Evolutionary conservation across 805 yeast genomes (phyloP).

Genomic region (Yarrowia alimentaria): DNA sequence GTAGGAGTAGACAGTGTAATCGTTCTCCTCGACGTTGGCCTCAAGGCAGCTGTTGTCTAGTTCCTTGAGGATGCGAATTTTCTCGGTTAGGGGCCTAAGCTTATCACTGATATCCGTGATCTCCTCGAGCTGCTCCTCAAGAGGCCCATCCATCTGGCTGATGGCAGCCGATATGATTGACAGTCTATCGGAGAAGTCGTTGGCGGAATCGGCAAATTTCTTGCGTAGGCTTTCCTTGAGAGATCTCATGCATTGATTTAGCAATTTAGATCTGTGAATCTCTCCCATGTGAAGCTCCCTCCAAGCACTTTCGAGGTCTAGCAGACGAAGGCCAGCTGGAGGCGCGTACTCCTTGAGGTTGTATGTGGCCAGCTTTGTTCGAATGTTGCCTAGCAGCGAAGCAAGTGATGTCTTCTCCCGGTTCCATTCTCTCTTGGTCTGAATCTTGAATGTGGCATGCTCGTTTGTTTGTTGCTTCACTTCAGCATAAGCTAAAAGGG

Average conservation of each 20-base stretch:
- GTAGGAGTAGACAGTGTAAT: constrained; percentile 40
- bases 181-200: constrained; percentile 36
- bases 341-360: constrained; percentile 41
- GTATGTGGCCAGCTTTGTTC: constrained; percentile 42
- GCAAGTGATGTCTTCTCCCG: constrained; percentile 42
- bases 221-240: constrained; percentile 40
- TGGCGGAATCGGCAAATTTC: constrained; percentile 41
- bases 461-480: constrained; percentile 35
- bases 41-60: constrained; percentile 37
- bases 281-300: constrained; percentile 38
- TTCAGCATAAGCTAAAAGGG: constrained; percentile 33
- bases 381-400: constrained; percentile 41
- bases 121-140: constrained; percentile 43
- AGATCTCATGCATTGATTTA: constrained; percentile 39
- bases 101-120: constrained; percentile 42
- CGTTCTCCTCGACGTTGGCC: constrained; percentile 44
- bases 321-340: constrained; percentile 37
- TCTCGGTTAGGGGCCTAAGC: constrained; percentile 40
- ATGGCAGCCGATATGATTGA: constrained; percentile 36
- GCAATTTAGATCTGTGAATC: constrained; percentile 37
- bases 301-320: constrained; percentile 41
- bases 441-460: constrained; percentile 37
- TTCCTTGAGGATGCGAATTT: constrained; percentile 37
- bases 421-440: constrained; percentile 42
- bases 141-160: constrained; percentile 39